Evolutionary conservation across 148 eudicot genomes (phyloP).

Genomic region (Beta vulgaris): DNA sequence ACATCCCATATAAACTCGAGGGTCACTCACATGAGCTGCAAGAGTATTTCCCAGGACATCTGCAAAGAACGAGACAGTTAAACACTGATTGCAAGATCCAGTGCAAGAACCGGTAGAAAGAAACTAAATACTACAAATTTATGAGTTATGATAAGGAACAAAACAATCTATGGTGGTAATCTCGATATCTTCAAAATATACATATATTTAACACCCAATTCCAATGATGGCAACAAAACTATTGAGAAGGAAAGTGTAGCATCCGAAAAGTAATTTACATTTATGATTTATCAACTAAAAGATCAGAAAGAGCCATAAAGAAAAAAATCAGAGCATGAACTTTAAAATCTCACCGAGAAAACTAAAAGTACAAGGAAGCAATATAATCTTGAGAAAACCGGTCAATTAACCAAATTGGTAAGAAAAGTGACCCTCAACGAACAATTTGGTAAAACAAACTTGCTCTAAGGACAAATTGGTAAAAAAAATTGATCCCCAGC

Average conservation of each 20-base stretch:
- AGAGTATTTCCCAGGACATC: constrained; percentile 72
- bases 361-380: neutral
- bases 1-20: constrained; percentile 81
- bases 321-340: neutral
- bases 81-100: neutral
- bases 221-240: neutral
- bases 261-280: neutral
- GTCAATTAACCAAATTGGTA: too few relatives aligned
- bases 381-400: neutral
- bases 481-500: too few relatives aligned
- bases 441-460: too few relatives aligned
- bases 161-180: neutral
- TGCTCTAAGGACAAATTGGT: too few relatives aligned
- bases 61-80: constrained; percentile 29
- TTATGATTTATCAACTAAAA: neutral
- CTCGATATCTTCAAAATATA: neutral
- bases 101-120: neutral
- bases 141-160: neutral
- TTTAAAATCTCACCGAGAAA: neutral
- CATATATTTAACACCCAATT: neutral
- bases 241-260: neutral
- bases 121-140: neutral
- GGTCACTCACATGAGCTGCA: constrained; percentile 61
- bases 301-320: neutral
- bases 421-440: too few relatives aligned